Percentiles rank a stretch among this genome's conserved stretches.
Evolutionary conservation across 768 basidiomycete genomes (phyloP).

Genomic region (Mrakia hoshinonis): DNA sequence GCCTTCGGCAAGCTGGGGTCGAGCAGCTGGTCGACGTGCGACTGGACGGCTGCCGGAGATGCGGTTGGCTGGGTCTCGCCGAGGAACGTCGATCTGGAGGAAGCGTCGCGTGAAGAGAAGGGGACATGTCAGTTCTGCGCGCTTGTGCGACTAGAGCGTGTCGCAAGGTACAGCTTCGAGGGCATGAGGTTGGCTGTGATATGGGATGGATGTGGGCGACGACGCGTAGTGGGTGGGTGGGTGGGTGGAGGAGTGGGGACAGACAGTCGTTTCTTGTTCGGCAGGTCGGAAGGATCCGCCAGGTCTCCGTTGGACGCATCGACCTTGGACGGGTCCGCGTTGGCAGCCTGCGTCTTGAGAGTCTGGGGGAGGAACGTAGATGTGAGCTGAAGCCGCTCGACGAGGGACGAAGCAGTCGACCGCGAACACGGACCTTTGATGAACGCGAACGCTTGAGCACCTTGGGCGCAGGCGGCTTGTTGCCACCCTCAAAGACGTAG

Average conservation of each 20-base stretch:
- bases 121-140: background rate
- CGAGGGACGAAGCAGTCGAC: background rate
- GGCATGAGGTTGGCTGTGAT: background rate
- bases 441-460: conserved; percentile 28
- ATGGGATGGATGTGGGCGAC: background rate
- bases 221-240: background rate
- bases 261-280: conserved; percentile 29
- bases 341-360: conserved; percentile 4
- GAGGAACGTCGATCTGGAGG: conserved; percentile 20
- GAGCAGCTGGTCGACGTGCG: background rate
- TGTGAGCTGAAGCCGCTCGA: background rate
- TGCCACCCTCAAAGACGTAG: conserved; percentile 26
- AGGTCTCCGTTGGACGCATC: background rate
- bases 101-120: too few species aligned
- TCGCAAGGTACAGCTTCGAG: too few species aligned
- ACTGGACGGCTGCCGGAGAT: background rate
- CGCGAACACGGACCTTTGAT: conserved; percentile 6
- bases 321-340: background rate
- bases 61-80: conserved; percentile 11
- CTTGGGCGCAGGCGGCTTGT: conserved; percentile 20
- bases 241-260: background rate
- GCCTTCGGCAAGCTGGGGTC: conserved; percentile 6
- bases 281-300: conserved; percentile 6
- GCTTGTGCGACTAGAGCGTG: background rate
- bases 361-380: background rate